phyloP scores from a whole-genome alignment of 2,329 filamentous ascomycete genomes.

The Penicillium griseofulvum region DNA sequence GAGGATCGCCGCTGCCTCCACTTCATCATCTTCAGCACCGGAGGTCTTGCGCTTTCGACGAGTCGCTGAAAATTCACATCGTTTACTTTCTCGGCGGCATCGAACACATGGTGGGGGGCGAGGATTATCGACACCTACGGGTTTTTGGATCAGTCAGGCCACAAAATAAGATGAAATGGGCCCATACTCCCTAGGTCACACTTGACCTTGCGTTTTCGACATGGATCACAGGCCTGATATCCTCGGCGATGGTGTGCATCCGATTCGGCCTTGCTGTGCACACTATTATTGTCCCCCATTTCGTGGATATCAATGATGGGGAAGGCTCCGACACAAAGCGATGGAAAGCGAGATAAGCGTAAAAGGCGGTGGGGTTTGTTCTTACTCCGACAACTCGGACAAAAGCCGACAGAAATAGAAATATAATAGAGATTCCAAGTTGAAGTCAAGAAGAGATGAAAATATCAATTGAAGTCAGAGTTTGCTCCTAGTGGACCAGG shows the following conservation, averaged over 20 bases:
- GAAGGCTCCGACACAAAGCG: conserved; percentile 27
- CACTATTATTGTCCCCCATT: conserved; percentile 23
- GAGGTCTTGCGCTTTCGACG: conserved; percentile 82
- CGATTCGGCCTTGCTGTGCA: conserved; percentile 32
- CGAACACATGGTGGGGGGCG: conserved; percentile 90
- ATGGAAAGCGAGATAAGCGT: conserved; percentile 42
- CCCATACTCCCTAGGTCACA: conserved; percentile 48
- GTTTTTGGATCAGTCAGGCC: conserved; percentile 17
- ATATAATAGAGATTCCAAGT: not conserved
- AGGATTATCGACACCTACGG: conserved; percentile 74
- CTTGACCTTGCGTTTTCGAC: conserved; percentile 50
- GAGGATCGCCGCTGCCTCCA: conserved; percentile 40
- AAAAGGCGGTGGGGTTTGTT: conserved; percentile 34
- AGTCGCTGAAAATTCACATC: conserved; percentile 95
- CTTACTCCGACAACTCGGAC: conserved; percentile 16
- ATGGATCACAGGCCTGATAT: conserved; percentile 51
- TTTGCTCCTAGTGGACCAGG: conserved; percentile 7
- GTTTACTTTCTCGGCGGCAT: conserved; percentile 90
- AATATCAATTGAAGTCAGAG: not conserved
- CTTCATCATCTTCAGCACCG: conserved; percentile 42
- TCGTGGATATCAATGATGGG: conserved; percentile 24
- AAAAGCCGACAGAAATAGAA: not conserved
- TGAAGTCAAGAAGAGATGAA: not conserved
- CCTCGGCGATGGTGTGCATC: conserved; percentile 45
- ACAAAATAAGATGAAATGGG: conserved; percentile 10